These are phyloP conservation scores for Agastache rugosa DNA, from an alignment of 257 asterid genomes.

Conservation along the genomic window DNA sequence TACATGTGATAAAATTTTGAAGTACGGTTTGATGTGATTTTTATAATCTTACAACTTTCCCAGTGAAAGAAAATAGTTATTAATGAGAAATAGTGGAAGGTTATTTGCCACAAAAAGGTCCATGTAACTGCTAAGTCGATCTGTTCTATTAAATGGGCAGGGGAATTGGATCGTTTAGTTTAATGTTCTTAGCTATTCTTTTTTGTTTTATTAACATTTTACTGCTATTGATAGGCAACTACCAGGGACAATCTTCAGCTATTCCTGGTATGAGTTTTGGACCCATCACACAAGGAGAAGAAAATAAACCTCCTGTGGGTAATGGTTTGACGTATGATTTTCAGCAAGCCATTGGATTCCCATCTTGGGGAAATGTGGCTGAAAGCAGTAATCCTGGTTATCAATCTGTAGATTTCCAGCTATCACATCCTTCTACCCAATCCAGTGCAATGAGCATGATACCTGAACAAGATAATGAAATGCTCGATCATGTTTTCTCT, in stretches of 20 bases:
- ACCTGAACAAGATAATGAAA: constrained; percentile 58
- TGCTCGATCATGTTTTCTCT: constrained; percentile 51
- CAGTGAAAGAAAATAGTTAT: constrained; percentile 3
- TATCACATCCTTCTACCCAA: constrained; percentile 57
- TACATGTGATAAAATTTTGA: neutral
- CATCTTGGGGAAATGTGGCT: constrained; percentile 62
- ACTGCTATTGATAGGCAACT: constrained; percentile 52
- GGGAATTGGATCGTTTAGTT: constrained; percentile 8
- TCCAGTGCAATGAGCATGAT: constrained; percentile 45
- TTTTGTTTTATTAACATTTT: constrained; percentile 31
- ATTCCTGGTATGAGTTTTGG: constrained; percentile 47
- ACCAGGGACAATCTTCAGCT: constrained; percentile 62
- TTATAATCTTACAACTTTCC: constrained; percentile 3
- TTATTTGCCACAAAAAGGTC: constrained; percentile 8
- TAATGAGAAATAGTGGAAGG: constrained; percentile 3
- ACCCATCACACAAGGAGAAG: constrained; percentile 47
- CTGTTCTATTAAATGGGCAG: neutral
- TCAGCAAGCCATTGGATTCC: constrained; percentile 48
- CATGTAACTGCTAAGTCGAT: constrained; percentile 8
- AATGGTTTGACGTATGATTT: constrained; percentile 52
- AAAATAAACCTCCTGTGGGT: constrained; percentile 36
- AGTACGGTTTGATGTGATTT: constrained; percentile 15
- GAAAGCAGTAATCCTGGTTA: constrained; percentile 51
- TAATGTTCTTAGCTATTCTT: constrained; percentile 14
- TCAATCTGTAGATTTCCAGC: constrained; percentile 56